These are phyloP conservation scores for Globisporangium barbulae DNA, from an alignment of 352 stramenopile genomes.

Conservation along the genomic window DNA sequence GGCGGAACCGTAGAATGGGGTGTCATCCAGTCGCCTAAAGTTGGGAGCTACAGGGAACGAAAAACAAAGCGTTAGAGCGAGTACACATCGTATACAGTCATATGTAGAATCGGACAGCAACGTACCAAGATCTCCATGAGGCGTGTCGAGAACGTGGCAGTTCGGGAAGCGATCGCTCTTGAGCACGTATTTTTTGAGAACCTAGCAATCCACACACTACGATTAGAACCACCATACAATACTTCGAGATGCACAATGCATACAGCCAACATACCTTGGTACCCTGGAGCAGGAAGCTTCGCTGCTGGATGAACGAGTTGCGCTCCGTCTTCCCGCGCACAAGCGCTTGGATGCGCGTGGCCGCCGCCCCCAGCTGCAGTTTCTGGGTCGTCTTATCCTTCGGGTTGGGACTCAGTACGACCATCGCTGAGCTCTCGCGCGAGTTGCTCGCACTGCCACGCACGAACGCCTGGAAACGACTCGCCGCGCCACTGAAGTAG, in stretches of 20 bases:
- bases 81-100: no score
- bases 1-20: slow-evolving; percentile 67
- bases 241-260: background rate
- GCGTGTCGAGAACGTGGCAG: slow-evolving; percentile 66
- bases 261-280: slow-evolving; percentile 44
- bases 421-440: slow-evolving; percentile 6
- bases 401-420: slow-evolving; percentile 1
- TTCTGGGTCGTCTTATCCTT: slow-evolving; percentile 5
- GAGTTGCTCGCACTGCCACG: slow-evolving; percentile 13
- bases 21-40: slow-evolving; percentile 65
- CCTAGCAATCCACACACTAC: slow-evolving; percentile 19
- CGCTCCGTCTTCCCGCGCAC: slow-evolving; percentile 58
- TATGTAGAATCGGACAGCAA: background rate
- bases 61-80: no score
- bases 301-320: slow-evolving; percentile 39
- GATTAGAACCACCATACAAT: background rate
- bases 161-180: slow-evolving; percentile 81
- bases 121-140: slow-evolving; percentile 60
- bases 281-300: slow-evolving; percentile 60
- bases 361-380: slow-evolving; percentile 33
- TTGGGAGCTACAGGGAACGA: slow-evolving; percentile 50
- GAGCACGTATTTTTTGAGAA: slow-evolving; percentile 84
- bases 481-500: slow-evolving; percentile 39
- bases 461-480: slow-evolving; percentile 32
- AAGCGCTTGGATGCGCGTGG: slow-evolving; percentile 68